These are phyloP conservation scores for Pseudovirgaria hyperparasitica DNA, from an alignment of 2,329 filamentous ascomycete species.

Conservation along the genomic window DNA sequence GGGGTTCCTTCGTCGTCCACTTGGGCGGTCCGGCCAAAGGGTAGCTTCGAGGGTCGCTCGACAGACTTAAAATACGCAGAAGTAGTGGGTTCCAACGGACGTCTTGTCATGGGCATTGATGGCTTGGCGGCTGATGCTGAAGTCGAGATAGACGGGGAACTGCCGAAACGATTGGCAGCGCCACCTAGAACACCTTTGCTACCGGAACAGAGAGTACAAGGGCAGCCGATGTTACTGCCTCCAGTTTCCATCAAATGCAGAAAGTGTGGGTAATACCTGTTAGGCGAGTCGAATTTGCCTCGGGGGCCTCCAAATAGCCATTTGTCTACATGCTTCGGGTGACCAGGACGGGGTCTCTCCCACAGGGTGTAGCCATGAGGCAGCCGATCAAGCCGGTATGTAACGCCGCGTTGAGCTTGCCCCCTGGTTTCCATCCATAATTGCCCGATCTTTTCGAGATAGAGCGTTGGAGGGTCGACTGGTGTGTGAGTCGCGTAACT, in stretches of 20 bases:
- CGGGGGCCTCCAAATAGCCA: slow-evolving; percentile 46
- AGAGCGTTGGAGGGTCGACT: slow-evolving; percentile 28
- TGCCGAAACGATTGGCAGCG: slow-evolving; percentile 12
- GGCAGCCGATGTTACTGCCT: slow-evolving; percentile 29
- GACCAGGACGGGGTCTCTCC: slow-evolving; percentile 32
- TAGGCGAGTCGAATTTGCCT: slow-evolving; percentile 40
- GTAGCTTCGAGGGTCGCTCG: too few relatives aligned
- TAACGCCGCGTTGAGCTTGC: slow-evolving; percentile 20
- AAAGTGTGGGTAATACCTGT: slow-evolving; percentile 45
- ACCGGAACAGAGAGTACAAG: slow-evolving; percentile 40
- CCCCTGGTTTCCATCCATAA: slow-evolving; percentile 35
- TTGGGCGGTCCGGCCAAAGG: too few relatives aligned
- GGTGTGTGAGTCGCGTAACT: slow-evolving; percentile 18
- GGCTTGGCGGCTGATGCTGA: too few relatives aligned
- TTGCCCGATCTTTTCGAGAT: slow-evolving; percentile 34
- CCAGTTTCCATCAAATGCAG: slow-evolving; percentile 39
- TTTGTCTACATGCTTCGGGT: slow-evolving; percentile 33
- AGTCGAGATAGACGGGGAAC: slow-evolving; percentile 12
- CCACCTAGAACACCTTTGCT: slow-evolving; percentile 13
- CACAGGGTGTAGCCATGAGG: slow-evolving; percentile 43
- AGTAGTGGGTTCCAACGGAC: too few relatives aligned
- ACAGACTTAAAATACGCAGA: too few relatives aligned
- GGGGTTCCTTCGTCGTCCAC: slow-evolving; percentile 41
- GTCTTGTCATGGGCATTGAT: too few relatives aligned
- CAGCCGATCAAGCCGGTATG: slow-evolving; percentile 39